Evolutionary conservation across 768 basidiomycete genomes (phyloP), one percentile per base, ranked within the genome.

Genomic region (Gyrodon lividus): DNA sequence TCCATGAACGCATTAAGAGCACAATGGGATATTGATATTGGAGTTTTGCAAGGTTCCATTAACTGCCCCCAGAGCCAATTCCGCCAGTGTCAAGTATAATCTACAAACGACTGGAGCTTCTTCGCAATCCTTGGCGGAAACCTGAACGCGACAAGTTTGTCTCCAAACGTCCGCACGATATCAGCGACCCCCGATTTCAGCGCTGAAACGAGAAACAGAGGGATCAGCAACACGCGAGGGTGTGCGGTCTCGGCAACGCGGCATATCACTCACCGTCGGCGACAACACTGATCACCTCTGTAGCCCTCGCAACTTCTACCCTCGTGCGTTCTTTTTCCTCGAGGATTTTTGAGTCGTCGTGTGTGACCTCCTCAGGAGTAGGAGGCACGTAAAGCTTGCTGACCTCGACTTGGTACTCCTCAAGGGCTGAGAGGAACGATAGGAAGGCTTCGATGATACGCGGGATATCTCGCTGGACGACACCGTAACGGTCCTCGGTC

Each of bases 381-480:
- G 75, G 70, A 4, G 73, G 70, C 4, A 70, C 67, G 54, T 74
- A 71, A 19, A 69, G 57, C 3, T 72, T 68, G 48, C 68, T 70
- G 24, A 91, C 65, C 59, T 86, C 81, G 1, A 59, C 63, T 49
- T 82, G 79, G 51, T 85, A 85, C 26, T 77, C 77, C 57, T 92
- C 90, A 17, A 92, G 67, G 1, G 81, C 86, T 1, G 67, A 63
- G 17, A 91, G 74, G 71, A 86, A 87, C 0, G 78, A 77, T 12
- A 87, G 64, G 56, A 93, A 72, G 0, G 87, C 86, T 65, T 95
- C 92, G 3, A 95, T 66, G 24, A 92, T 82, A 52, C 81, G 83
- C 0, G 91, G 87, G 17, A 92, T 89, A 62, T 94, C 92, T 10
- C 87, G 76, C 64, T 94, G 92, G 12, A 92, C 89, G 30, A 85